A percentile compares a stretch with the other conserved stretches of the same genome.
These are phyloP conservation scores for Rhodomyrtus tomentosa DNA, from an alignment of 345 rosid species.

Conservation along the genomic window DNA sequence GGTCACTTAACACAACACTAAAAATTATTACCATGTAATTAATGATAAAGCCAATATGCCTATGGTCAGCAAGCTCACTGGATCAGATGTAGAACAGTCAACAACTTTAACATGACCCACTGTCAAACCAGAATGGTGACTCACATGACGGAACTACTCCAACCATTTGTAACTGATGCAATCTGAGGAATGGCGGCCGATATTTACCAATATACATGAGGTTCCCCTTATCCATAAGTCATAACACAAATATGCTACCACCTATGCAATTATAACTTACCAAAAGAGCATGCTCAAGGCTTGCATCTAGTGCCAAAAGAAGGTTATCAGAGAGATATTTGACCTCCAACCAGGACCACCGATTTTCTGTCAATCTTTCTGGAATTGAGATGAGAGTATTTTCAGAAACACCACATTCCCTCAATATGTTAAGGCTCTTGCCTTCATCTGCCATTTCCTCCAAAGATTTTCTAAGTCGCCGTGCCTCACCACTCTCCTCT, in stretches of 20 bases:
- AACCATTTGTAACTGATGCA: neutral
- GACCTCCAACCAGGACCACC: constrained; percentile 89
- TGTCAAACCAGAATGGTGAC: neutral
- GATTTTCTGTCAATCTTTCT: constrained; percentile 47
- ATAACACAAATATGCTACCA: neutral
- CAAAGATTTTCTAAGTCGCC: constrained; percentile 77
- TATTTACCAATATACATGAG: neutral
- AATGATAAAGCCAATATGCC: neutral
- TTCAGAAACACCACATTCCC: constrained; percentile 80
- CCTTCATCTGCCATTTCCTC: constrained; percentile 90
- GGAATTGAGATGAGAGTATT: constrained; percentile 43
- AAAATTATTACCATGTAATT: neutral
- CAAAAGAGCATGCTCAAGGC: constrained; percentile 92
- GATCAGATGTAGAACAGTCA: neutral
- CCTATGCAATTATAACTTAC: constrained; percentile 29
- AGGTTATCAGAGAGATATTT: constrained; percentile 70
- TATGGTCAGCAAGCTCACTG: neutral
- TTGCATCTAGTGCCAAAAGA: constrained; percentile 92
- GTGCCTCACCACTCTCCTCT: constrained; percentile 96
- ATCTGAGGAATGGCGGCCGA: neutral
- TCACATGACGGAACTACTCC: neutral
- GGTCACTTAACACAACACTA: neutral
- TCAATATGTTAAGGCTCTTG: constrained; percentile 48
- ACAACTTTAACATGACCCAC: neutral
- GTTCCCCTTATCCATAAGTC: neutral